These are phyloP conservation scores for Luvunga scandens DNA, from an alignment of 345 rosid genomes.

Conservation along the genomic window DNA sequence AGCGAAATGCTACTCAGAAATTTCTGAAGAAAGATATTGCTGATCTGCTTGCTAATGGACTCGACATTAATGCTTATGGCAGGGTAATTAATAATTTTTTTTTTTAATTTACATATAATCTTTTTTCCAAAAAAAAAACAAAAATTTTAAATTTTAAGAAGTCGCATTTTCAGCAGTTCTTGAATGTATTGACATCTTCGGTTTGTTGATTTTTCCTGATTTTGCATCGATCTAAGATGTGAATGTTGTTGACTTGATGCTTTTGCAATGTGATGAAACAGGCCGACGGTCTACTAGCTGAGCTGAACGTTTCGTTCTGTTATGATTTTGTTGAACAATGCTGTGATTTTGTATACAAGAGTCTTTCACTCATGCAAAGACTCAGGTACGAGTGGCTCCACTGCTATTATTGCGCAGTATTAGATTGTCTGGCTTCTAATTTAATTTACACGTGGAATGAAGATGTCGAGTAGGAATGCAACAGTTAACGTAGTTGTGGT, in stretches of 20 bases:
- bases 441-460: neutral
- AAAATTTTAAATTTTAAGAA: neutral
- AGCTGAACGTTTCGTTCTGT: constrained; percentile 55
- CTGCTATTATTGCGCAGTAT: neutral
- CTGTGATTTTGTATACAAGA: constrained; percentile 62
- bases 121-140: too few species aligned
- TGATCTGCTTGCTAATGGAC: constrained; percentile 86
- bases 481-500: neutral
- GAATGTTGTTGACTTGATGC: neutral
- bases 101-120: neutral
- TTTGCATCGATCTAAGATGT: constrained; percentile 7
- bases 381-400: constrained; percentile 36
- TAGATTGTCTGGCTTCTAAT: neutral
- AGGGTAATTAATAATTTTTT: constrained; percentile 40
- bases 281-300: constrained; percentile 86
- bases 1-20: constrained; percentile 79
- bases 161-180: neutral
- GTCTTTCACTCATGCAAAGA: constrained; percentile 70
- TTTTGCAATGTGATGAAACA: constrained; percentile 28
- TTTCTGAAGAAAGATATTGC: constrained; percentile 85
- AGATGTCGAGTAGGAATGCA: neutral
- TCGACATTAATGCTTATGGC: constrained; percentile 73
- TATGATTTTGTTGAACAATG: constrained; percentile 69
- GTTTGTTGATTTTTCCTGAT: neutral
- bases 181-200: neutral